Evolutionary conservation across 371 early-diverging fungal species (phyloP).

Genomic region (Rhizopus stolonifer): DNA sequence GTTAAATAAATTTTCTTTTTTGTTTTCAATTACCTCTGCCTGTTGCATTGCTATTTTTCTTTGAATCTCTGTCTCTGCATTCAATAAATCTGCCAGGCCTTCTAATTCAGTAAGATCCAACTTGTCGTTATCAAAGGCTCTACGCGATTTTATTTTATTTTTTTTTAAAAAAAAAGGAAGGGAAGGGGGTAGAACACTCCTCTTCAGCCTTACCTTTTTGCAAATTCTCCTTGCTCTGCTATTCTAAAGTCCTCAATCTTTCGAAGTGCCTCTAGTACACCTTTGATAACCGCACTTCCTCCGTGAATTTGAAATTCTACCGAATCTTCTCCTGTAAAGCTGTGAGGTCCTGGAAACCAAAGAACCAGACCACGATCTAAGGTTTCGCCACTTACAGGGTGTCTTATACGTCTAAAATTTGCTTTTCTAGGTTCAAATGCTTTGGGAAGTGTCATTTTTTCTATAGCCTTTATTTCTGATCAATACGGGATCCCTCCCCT

Average conservation of each 20-base stretch:
- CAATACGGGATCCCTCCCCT: too few species aligned
- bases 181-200: too few species aligned
- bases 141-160: constrained; percentile 14
- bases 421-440: constrained; percentile 47
- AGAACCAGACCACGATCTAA: constrained; percentile 65
- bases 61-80: constrained; percentile 84
- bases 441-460: constrained; percentile 16
- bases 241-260: constrained; percentile 50
- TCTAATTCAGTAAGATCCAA: constrained; percentile 79
- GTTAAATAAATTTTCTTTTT: background rate
- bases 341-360: constrained; percentile 72
- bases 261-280: constrained; percentile 60
- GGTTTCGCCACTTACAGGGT: constrained; percentile 47
- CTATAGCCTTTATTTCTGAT: constrained; percentile 10
- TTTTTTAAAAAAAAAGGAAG: too few species aligned
- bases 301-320: constrained; percentile 84
- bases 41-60: constrained; percentile 69
- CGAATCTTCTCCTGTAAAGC: constrained; percentile 81
- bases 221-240: constrained; percentile 83
- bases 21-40: constrained; percentile 50
- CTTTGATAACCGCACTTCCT: constrained; percentile 68
- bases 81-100: constrained; percentile 77
- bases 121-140: constrained; percentile 79
- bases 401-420: constrained; percentile 47
- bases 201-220: constrained; percentile 44